Evolutionary conservation across 129 eudicot species (phyloP).

Genomic region (Sambucus nigra): DNA sequence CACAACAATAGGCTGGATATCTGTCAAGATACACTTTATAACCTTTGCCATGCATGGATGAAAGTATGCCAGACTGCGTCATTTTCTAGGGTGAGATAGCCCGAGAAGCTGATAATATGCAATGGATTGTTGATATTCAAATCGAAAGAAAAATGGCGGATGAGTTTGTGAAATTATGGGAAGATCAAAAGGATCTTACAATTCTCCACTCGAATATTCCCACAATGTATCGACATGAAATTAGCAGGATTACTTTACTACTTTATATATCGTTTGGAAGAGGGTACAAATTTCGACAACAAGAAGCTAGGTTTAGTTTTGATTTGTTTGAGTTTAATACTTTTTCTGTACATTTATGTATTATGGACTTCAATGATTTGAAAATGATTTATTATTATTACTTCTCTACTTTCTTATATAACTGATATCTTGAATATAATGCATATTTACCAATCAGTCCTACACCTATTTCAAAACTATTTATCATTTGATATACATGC

Average conservation of each 20-base stretch:
- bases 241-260: slow-evolving; percentile 75
- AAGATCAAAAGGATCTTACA: slow-evolving; percentile 70
- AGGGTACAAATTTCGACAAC: no score
- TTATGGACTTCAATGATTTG: no score
- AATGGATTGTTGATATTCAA: slow-evolving; percentile 77
- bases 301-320: no score
- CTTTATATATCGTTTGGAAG: slow-evolving; percentile 70
- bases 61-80: slow-evolving; percentile 49
- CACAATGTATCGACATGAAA: slow-evolving; percentile 64
- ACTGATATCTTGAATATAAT: no score
- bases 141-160: slow-evolving; percentile 54
- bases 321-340: no score
- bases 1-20: slow-evolving; percentile 29
- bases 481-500: no score
- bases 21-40: slow-evolving; percentile 53
- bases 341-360: no score
- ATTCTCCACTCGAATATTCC: slow-evolving; percentile 75
- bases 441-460: no score
- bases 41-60: slow-evolving; percentile 61
- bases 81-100: slow-evolving; percentile 65
- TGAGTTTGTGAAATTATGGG: slow-evolving; percentile 74
- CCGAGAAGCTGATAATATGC: slow-evolving; percentile 85
- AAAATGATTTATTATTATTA: no score
- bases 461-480: no score
- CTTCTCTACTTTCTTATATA: no score